These are phyloP conservation scores for Trichoderma koningiopsis DNA, from an alignment of 2,329 filamentous ascomycete genomes.

Conservation along the genomic window DNA sequence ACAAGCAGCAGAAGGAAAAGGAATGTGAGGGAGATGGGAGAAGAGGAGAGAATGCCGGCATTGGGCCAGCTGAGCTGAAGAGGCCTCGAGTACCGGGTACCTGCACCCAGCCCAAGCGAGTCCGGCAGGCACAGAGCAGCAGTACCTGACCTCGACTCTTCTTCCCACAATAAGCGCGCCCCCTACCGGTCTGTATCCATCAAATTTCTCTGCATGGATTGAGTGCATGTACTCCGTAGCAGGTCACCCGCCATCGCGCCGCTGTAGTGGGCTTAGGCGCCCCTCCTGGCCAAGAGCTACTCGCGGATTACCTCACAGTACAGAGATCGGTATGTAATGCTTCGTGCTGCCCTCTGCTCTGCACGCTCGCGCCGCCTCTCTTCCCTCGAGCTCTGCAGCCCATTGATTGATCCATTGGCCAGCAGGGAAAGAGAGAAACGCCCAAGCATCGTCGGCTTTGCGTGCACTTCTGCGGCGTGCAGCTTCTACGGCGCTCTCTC, in stretches of 20 bases:
- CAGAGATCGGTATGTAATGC: neutral
- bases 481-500: neutral
- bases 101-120: neutral
- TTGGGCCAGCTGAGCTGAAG: neutral
- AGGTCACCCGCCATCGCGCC: slow-evolving; percentile 22
- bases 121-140: neutral
- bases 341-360: neutral
- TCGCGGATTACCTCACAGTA: slow-evolving; percentile 18
- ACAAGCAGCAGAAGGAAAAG: neutral
- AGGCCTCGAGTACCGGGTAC: neutral
- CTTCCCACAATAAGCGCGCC: slow-evolving; percentile 20
- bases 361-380: slow-evolving; percentile 1
- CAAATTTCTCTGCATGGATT: slow-evolving; percentile 19
- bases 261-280: slow-evolving; percentile 20
- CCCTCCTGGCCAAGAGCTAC: slow-evolving; percentile 13
- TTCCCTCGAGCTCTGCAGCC: neutral
- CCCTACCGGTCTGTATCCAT: slow-evolving; percentile 15
- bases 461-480: neutral
- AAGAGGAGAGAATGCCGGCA: neutral
- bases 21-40: neutral
- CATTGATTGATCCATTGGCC: slow-evolving; percentile 9
- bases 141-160: neutral
- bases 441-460: neutral
- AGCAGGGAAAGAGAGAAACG: neutral
- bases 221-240: slow-evolving; percentile 13